Evolutionary conservation across 2,329 filamentous ascomycete genomes (phyloP), one percentile per base, ranked within the genome.

Genomic region (Nannizzia gypsea): DNA sequence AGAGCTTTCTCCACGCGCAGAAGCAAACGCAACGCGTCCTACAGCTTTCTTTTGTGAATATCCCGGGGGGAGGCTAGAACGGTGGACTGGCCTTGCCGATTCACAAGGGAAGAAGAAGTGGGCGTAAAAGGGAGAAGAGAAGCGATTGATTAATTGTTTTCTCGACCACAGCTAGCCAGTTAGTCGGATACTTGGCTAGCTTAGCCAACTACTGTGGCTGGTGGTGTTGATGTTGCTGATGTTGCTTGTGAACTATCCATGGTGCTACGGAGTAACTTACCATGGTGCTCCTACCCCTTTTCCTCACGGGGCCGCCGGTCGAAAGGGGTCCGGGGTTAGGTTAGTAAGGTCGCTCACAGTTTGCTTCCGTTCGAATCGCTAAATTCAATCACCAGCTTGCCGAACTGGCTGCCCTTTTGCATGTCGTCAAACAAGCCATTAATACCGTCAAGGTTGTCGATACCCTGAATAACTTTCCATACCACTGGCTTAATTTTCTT

Each of bases 351-450:
- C 8, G 6, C 31, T 31, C 61, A 64, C 60, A 66, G 56, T 61
- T 63, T 63, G 58, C 63, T 64, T 34, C 54, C 58, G n/a, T 42
- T 58, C 6, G 56, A 59, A 48, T 55, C 56, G 11, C 57, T 50
- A 56, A 66, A 60, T 54, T 64, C 57, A 57, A 96, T 83, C 1
- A 96, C 90, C 66, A 97, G 73, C 75, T 97, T 97, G 9, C 92
- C 93, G 77, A 97, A 96, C 73, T 97, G 92, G 63, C 77, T 84
- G 0, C 87, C 89, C 4, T 83, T 82, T 70, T 88, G 89, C 83
- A 97, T 95, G 57, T 96, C 90, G 44, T 89, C 85, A 70, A 96
- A 97, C 57, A 96, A 72, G 0, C 78, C 79, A 62, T 97, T 84
- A 59, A 97, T 88, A n/a, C 78, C 86, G n/a, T 84, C 79, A 5